Evolutionary conservation across 1,284 basidiomycete species (phyloP), one percentile per base, ranked within the genome.

Genomic region (Cystobasidiaceae sp.): DNA sequence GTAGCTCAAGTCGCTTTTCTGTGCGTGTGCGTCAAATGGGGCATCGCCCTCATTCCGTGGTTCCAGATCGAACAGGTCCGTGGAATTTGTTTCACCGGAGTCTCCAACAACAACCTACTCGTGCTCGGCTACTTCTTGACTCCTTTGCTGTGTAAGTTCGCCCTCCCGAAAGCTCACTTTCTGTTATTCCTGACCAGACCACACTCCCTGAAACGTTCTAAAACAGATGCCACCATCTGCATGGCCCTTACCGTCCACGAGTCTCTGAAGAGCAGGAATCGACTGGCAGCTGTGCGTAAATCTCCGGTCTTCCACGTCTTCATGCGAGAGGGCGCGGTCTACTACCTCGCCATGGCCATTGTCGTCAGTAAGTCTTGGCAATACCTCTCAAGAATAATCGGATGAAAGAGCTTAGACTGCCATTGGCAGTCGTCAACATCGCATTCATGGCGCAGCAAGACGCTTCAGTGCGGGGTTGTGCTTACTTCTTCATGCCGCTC

Each of bases 401-500:
- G 9, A 3, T 15, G 15, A 1, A 19, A 17, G 19, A 30, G 49
- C 49, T 51, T 21, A 27, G 27, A 33, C 23, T 17, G 13, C 23
- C 37, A 50, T 32, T 5, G 9, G 13, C 34, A 55, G 51, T 55
- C 21, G 51, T 55, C 9, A 55, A 55, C 23, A 55, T 55, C 37
- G 51, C 23, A 7, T 41, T 55, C 21, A 55, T 55, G 51, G 51
- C 28, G 2, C 51, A 55, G 23, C n/a, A 33, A 41, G 51, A 55
- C 23, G 37, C 33, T 2, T 55, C 51, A 25, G 21, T 55, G 8
- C 51, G 33, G 28, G 51, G 51, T 5, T 39, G 51, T 41, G 51
- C 51, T 11, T 55, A 55, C 34, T 55, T 55, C 51, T 55, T 55
- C 51, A 41, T 55, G 34, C 51, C 51, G 4, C 34, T 55, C n/a